phyloP scores from a whole-genome alignment of 1,284 basidiomycete species.

The Cryptococcus sp. region DNA sequence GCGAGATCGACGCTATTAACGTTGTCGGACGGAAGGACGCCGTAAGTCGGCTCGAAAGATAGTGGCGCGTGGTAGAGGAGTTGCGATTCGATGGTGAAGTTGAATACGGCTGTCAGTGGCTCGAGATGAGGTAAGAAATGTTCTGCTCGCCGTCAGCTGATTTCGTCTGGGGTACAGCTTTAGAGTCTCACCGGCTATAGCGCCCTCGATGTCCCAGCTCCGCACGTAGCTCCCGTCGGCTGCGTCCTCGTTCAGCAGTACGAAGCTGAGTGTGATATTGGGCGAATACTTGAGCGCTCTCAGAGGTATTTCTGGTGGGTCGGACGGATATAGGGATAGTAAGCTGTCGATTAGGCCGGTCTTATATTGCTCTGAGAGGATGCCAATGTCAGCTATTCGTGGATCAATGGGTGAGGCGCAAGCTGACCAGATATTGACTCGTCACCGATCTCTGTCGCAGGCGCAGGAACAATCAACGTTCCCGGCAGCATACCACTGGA shows the following conservation, averaged over 20 bases:
- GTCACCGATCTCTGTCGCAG: constrained; percentile 34
- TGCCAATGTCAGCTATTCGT: not conserved
- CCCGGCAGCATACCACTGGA: constrained; percentile 28
- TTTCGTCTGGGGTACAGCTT: not conserved
- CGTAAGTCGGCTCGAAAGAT: constrained; percentile 65
- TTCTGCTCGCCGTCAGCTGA: constrained; percentile 54
- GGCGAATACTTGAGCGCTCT: constrained; percentile 64
- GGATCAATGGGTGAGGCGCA: not conserved
- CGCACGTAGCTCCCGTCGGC: constrained; percentile 63
- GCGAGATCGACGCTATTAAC: constrained; percentile 11
- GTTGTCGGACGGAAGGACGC: constrained; percentile 18
- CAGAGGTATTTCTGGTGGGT: constrained; percentile 36
- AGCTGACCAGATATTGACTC: constrained; percentile 8
- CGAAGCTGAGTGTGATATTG: constrained; percentile 61
- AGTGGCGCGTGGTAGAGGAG: constrained; percentile 89
- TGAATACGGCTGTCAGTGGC: constrained; percentile 70
- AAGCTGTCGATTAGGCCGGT: constrained; percentile 58
- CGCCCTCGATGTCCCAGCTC: constrained; percentile 71
- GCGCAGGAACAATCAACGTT: constrained; percentile 41
- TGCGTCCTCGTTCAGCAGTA: constrained; percentile 81
- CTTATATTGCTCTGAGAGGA: constrained; percentile 35
- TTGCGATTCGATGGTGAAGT: constrained; percentile 91
- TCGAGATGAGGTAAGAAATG: constrained; percentile 68
- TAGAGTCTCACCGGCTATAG: constrained; percentile 63
- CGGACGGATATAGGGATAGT: constrained; percentile 46